Evolutionary conservation across 331 rosid genomes (phyloP).

Genomic region (Acacia concinna): DNA sequence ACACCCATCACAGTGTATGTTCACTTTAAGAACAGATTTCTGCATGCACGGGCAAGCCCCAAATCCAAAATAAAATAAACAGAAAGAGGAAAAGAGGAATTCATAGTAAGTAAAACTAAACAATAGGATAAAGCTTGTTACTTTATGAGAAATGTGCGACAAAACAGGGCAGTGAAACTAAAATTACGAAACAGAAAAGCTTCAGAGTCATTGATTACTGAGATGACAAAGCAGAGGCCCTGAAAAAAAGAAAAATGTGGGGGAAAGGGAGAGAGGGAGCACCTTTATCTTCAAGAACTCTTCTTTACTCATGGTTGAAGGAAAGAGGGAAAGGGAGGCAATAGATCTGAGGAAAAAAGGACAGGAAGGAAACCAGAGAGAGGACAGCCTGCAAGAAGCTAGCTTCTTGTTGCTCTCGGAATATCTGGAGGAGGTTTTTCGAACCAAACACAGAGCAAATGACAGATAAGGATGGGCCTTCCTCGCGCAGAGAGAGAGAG

Average conservation of each 20-base stretch:
- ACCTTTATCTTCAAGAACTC: conserved; percentile 98
- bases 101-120: neutral
- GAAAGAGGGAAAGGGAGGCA: conserved; percentile 20
- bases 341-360: conserved; percentile 41
- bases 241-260: neutral
- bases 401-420: neutral
- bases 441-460: conserved; percentile 38
- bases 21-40: conserved; percentile 97
- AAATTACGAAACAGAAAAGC: neutral
- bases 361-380: conserved; percentile 4
- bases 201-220: neutral
- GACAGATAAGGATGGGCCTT: conserved; percentile 36
- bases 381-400: neutral
- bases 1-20: conserved; percentile 98
- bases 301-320: conserved; percentile 75
- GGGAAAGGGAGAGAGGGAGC: neutral
- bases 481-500: conserved; percentile 30
- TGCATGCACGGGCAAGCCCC: conserved; percentile 56
- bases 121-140: neutral
- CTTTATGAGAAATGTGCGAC: conserved; percentile 21
- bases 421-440: neutral
- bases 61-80: conserved; percentile 35
- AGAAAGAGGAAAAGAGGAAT: neutral
- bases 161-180: neutral
- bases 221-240: conserved; percentile 26